Base-by-base conservation (phyloP, 2,329 filamentous ascomycete genomes). In the Aspergillus sp. region DNA sequence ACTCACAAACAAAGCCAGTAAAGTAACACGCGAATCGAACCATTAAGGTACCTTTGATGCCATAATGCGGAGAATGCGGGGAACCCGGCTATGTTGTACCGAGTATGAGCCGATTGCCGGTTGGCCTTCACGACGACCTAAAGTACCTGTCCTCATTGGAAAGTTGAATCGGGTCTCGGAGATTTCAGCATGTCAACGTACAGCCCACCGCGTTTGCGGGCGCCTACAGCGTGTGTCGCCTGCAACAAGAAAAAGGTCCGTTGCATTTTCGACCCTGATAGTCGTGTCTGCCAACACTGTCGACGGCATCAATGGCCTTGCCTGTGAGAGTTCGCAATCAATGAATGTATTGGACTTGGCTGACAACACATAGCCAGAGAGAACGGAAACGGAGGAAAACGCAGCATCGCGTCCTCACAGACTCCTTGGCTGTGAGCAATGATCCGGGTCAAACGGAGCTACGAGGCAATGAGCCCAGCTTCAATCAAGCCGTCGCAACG, bases 171-270 rank as follows among this genome's bases (percentile, higher is more conserved):
- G 32, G 32, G 4, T 34, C 5, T 20, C 38, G 38, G 38, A 9
- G 38, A 41, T 25, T 25, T 41, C 38, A 16, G 3, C 4, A 41
- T 41, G 38, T 41, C 38, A 19, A 17, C 38, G 3, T 50, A 45
- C 21, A 63, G 56, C 31, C 64, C 61, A n/a, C 60, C 62, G 9
- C 61, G 59, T 51, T 48, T 67, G 6, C 58, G 64, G 14, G 64
- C 64, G 43, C 58, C 64, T n/a, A 62, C 58, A 16, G 65, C 65
- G 9, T 68, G 65, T 53, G 56, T 65, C 14, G 63, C 62, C 14
- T 67, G 65, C 40, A 68, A 68, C 53, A 65, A 63, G 51, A 68
- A 67, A 45, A 68, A 68, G 59, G 64, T 68, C 46, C 64, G 64
- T 9, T 68, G 64, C 47, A 63, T 61, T 34, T 66, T 62, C 42